These are phyloP conservation scores for Beta macrorhiza DNA, from an alignment of 179 eudicot species.

Conservation along the genomic window DNA sequence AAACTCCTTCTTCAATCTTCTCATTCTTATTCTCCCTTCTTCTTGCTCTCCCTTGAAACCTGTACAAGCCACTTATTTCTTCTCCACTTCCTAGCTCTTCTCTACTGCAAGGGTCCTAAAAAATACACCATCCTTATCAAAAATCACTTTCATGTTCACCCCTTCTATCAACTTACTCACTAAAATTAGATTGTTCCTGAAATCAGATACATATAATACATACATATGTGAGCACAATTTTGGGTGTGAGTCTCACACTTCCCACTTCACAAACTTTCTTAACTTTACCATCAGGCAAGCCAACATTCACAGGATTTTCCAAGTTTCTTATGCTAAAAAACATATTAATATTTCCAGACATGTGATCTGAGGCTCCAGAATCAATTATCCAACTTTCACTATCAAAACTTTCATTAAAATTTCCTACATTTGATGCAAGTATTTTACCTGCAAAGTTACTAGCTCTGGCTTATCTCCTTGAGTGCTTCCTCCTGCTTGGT, in stretches of 20 bases:
- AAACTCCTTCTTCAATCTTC: no score
- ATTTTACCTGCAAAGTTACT: background rate
- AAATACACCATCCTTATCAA: background rate
- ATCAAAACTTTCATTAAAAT: background rate
- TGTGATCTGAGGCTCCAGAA: slow-evolving; percentile 6
- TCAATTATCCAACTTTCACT: background rate
- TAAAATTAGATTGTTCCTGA: slow-evolving; percentile 1
- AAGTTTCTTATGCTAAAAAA: background rate
- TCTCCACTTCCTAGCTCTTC: background rate
- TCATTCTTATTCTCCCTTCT: background rate
- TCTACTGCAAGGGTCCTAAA: background rate
- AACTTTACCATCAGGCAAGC: background rate
- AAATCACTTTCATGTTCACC: background rate
- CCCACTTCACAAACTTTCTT: background rate
- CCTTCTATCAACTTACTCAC: background rate
- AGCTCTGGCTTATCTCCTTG: background rate
- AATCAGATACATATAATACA: background rate
- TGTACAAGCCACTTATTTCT: background rate
- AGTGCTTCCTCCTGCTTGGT: background rate
- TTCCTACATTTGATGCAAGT: background rate
- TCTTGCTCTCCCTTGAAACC: background rate
- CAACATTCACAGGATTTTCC: background rate
- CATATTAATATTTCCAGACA: background rate
- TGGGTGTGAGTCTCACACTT: background rate
- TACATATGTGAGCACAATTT: background rate